phyloP scores from a whole-genome alignment of 805 yeast species.

The Saccharomycopsis schoenii region DNA sequence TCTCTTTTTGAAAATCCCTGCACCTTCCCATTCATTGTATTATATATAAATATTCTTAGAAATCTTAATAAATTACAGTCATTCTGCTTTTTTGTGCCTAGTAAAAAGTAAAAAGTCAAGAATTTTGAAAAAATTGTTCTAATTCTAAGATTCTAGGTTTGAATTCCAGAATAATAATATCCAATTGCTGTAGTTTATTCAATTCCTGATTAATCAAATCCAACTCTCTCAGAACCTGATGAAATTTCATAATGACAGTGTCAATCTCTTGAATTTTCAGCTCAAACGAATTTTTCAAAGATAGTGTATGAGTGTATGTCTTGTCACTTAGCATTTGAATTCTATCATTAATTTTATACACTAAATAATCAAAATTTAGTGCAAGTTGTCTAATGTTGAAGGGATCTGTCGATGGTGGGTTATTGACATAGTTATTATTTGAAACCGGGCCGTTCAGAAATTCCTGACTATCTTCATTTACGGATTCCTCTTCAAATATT shows the following conservation, averaged over 20 bases:
- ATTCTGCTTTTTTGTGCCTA: not conserved
- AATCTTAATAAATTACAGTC: not conserved
- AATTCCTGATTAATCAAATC: slow-evolving; percentile 42
- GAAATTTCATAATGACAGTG: slow-evolving; percentile 31
- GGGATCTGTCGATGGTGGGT: slow-evolving; percentile 40
- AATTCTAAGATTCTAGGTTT: slow-evolving; percentile 27
- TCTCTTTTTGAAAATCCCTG: not conserved
- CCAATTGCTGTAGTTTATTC: slow-evolving; percentile 43
- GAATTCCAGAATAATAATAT: slow-evolving; percentile 32
- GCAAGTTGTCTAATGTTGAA: slow-evolving; percentile 50
- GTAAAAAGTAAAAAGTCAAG: not conserved
- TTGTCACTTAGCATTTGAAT: slow-evolving; percentile 39
- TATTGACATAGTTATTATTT: slow-evolving; percentile 19
- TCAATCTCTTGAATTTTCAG: slow-evolving; percentile 27
- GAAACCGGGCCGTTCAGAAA: not conserved
- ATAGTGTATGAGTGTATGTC: slow-evolving; percentile 24
- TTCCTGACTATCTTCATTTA: not conserved
- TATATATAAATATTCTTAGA: not conserved
- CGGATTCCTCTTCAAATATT: not conserved
- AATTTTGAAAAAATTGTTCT: slow-evolving; percentile 23
- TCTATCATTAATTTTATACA: slow-evolving; percentile 51
- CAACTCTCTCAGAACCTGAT: slow-evolving; percentile 34
- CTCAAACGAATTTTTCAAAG: slow-evolving; percentile 21
- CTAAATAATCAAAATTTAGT: slow-evolving; percentile 52
- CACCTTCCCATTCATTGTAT: not conserved